Evolutionary conservation across 2,329 filamentous ascomycete genomes (phyloP).

Genomic region (Rhexocercosporidium sp.): DNA sequence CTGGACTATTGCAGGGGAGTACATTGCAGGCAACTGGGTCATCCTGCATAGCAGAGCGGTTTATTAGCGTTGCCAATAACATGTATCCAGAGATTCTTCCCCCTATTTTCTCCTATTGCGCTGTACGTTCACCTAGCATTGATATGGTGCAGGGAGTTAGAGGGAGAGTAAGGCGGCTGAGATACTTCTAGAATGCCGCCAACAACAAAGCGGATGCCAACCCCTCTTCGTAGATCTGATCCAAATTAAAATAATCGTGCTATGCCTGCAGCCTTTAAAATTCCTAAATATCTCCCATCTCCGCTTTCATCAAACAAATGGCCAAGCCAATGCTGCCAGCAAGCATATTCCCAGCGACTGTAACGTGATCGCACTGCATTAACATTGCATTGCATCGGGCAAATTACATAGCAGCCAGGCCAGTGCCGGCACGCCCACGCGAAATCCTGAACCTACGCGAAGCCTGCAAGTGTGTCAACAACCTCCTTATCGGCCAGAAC

Average conservation of each 20-base stretch:
- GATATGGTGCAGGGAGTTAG: neutral
- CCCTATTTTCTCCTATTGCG: neutral
- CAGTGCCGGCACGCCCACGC: slow-evolving; percentile 22
- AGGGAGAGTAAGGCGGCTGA: neutral
- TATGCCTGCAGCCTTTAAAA: neutral
- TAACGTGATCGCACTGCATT: slow-evolving; percentile 33
- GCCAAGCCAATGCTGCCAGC: neutral
- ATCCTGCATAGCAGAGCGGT: slow-evolving; percentile 32
- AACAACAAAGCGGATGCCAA: neutral
- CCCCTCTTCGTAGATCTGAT: neutral
- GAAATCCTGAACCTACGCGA: slow-evolving; percentile 32
- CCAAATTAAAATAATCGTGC: neutral
- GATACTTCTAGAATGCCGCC: neutral
- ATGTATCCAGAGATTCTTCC: slow-evolving; percentile 7
- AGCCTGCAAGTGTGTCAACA: slow-evolving; percentile 35
- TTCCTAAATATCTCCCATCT: neutral
- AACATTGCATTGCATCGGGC: slow-evolving; percentile 18
- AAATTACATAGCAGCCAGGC: slow-evolving; percentile 30
- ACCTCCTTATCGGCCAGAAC: slow-evolving; percentile 36
- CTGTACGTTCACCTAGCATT: neutral
- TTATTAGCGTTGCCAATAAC: slow-evolving; percentile 14
- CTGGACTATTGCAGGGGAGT: slow-evolving; percentile 5
- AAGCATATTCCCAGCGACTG: slow-evolving; percentile 25
- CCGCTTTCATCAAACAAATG: neutral
- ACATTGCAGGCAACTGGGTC: slow-evolving; percentile 21